Evolutionary conservation across 345 rosid genomes (phyloP).

Genomic region (Erodium maritimum): DNA sequence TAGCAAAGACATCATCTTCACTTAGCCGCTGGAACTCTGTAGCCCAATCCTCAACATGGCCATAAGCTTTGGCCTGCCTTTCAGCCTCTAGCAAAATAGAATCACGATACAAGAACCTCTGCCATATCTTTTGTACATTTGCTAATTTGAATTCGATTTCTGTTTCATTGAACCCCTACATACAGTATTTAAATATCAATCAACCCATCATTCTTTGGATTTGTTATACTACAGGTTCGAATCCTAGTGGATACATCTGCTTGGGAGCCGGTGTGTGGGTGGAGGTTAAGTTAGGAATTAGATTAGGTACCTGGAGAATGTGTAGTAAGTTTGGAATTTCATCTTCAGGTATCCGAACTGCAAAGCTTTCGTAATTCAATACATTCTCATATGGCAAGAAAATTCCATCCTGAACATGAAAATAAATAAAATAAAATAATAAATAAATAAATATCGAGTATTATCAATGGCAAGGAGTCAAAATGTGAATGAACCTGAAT

Average conservation of each 20-base stretch:
- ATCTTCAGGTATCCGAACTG: constrained; percentile 70
- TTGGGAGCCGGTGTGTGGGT: too few relatives aligned
- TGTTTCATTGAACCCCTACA: constrained; percentile 56
- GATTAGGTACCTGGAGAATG: constrained; percentile 59
- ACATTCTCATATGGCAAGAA: constrained; percentile 89
- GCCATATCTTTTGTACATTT: constrained; percentile 76
- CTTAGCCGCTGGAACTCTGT: constrained; percentile 37
- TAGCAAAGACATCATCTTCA: constrained; percentile 76
- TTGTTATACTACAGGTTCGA: not conserved
- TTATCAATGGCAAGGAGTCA: not conserved
- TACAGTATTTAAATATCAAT: constrained; percentile 7
- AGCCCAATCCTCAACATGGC: constrained; percentile 60
- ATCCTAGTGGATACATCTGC: too few relatives aligned
- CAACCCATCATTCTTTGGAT: too few relatives aligned
- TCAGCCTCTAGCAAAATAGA: constrained; percentile 77
- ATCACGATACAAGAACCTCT: constrained; percentile 75
- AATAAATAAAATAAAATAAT: constrained; percentile 9
- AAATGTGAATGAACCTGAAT: constrained; percentile 57
- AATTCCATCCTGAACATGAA: constrained; percentile 66
- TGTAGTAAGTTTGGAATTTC: constrained; percentile 80
- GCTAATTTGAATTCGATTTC: constrained; percentile 57
- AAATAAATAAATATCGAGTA: not conserved
- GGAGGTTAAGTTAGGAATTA: too few relatives aligned
- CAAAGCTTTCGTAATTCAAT: constrained; percentile 88
- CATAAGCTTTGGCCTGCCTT: constrained; percentile 46